Base-by-base conservation (phyloP, 1,284 basidiomycete genomes). In the Cutaneotrichosporon dermatis region DNA sequence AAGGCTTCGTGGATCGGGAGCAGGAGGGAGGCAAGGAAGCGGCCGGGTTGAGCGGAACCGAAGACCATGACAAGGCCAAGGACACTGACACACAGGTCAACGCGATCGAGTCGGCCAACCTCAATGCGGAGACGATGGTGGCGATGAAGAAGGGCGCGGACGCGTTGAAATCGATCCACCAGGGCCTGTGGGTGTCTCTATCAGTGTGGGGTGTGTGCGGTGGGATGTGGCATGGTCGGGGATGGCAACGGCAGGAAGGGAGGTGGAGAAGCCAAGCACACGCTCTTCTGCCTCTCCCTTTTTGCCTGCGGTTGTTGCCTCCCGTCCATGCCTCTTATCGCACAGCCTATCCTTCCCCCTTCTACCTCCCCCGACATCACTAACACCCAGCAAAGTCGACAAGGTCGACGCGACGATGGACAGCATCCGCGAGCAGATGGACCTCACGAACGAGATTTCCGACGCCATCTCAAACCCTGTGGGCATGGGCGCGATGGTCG, bases 71-170 rank as follows among this genome's bases (percentile, higher is more conserved):
- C 25, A 25, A 25, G 25, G 25, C 25, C 2, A 25, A 25, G 25
- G 25, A 25, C 25, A 3, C 25, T 25, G 25, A 25, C 25, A 25
- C 25, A 6, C 64, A 82, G 81, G 82, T 99, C 64, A 95, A 96
- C 79, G 95, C 95, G 37, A 86, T 99, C 59, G 96, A 99, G 79
- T 92, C 90, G 16, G 96, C 96, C 52, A 99, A 98, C 81, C 85
- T 99, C 80, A 99, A 99, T 79, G 88, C 92, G 72, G 94, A 98
- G 83, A 98, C 93, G 36, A 94, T 99, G 90, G 82, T 85, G 35
- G 94, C 92, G 35, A 98, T 99, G 92, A 94, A 93, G 87, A 90
- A 91, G 79, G 96, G 92, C 45, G 86, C 93, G 0, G 87, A 89
- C 65, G 96, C 90, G 13, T 84, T 99, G 76, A 90, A 90, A 80